A percentile compares a stretch with the other conserved stretches of the same genome.
phyloP scores from a whole-genome alignment of 1,284 basidiomycete species.

The Trametes polyzona region DNA sequence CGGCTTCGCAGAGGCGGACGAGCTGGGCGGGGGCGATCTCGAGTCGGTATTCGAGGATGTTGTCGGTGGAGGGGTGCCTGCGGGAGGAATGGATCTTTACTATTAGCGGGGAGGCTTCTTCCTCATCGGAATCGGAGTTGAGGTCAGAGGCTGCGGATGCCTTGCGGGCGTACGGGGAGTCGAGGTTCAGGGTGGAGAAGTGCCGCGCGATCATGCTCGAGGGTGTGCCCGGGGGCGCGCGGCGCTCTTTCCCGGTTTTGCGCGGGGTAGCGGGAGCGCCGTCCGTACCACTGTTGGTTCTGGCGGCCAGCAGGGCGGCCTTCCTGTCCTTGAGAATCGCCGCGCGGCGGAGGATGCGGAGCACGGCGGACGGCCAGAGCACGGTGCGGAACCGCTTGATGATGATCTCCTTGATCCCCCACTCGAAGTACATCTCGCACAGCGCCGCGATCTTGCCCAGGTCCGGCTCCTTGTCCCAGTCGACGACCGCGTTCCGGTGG shows the following conservation, averaged over 20 bases:
- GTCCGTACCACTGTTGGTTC: background rate
- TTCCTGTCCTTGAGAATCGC: slow-evolving; percentile 49
- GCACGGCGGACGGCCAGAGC: slow-evolving; percentile 70
- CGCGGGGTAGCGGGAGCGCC: slow-evolving; percentile 44
- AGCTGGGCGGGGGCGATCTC: slow-evolving; percentile 69
- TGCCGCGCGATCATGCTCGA: slow-evolving; percentile 59
- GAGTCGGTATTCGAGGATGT: slow-evolving; percentile 71
- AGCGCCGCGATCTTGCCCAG: slow-evolving; percentile 72
- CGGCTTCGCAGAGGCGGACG: slow-evolving; percentile 63
- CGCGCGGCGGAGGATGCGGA: slow-evolving; percentile 66
- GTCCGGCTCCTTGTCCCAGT: slow-evolving; percentile 69
- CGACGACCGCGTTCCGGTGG: slow-evolving; percentile 39
- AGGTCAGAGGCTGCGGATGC: slow-evolving; percentile 1
- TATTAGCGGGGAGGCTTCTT: slow-evolving; percentile 43
- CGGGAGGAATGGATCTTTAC: slow-evolving; percentile 50
- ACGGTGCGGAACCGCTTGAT: slow-evolving; percentile 79
- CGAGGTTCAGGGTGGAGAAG: slow-evolving; percentile 50
- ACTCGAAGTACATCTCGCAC: slow-evolving; percentile 89
- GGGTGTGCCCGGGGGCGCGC: slow-evolving; percentile 47
- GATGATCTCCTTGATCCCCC: slow-evolving; percentile 81
- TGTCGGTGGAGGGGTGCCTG: slow-evolving; percentile 68
- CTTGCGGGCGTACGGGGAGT: slow-evolving; percentile 20
- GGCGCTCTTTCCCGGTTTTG: slow-evolving; percentile 35
- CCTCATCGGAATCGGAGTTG: slow-evolving; percentile 32
- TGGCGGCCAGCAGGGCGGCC: slow-evolving; percentile 1